Evolutionary conservation across 2,329 filamentous ascomycete species (phyloP), one percentile per base, ranked within the genome.

Genomic region (Shiraia sp.): DNA sequence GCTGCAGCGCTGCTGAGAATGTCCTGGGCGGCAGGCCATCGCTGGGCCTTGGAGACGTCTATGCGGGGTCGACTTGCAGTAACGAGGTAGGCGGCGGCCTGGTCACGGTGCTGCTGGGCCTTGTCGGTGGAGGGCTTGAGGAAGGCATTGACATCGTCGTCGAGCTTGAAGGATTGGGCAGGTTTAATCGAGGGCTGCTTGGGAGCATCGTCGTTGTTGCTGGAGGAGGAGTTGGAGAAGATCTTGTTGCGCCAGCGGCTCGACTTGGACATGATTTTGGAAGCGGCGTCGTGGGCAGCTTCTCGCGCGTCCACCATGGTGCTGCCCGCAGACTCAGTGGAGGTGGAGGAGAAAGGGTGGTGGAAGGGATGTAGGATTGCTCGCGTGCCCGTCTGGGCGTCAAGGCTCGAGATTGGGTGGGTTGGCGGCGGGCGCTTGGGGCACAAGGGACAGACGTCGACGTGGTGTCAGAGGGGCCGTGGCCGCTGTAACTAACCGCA

Each of bases 81-180:
- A 41, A 49, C 19, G 49, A 62, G 49, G 33, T 59, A 63, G 53
- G 65, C 60, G 36, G 59, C 50, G 37, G 60, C 51, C 34, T 55
- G 58, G 24, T 61, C 50, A 28, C 60, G 57, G 22, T 63, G 61
- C 28, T 53, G 53, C 33, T 58, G 57, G 26, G 70, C 62, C 49
- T 70, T 73, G 5, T 76, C 70, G 36, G 75, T 77, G 32, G 75
- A 76, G 36, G 77, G 74, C 50, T 76, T 77, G 42, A 84, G 72
- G 63, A 84, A 84, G 59, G 79, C 80, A 64, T 75, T 74, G 41
- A 84, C 74, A 52, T 78, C 74, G 36, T 75, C 68, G 57, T 72
- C 64, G 43, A 51, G 47, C 45, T 57, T n/a, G n/a, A n/a, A 71
- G 39, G 70, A 43, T 29, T 48, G 41, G 32, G 49, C 44, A 32